A percentile compares a stretch with the other conserved stretches of the same genome.
These are phyloP conservation scores for Auricularia cornea DNA, from an alignment of 768 basidiomycete species.

Conservation along the genomic window DNA sequence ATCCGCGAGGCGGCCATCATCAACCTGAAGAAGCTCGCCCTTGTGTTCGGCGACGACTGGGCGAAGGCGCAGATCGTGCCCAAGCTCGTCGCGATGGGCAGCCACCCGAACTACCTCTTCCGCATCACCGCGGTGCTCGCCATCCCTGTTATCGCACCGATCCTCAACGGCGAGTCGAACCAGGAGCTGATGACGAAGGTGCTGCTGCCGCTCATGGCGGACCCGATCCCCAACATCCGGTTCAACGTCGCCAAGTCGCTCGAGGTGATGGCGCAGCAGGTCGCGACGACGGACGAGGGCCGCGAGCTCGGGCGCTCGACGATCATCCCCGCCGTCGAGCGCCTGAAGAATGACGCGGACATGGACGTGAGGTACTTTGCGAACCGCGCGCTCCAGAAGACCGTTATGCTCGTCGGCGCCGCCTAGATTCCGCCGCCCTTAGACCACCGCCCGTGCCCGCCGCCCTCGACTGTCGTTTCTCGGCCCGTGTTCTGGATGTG, in stretches of 20 bases:
- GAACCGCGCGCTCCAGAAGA: constrained; percentile 62
- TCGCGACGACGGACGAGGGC: constrained; percentile 58
- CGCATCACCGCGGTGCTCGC: constrained; percentile 99
- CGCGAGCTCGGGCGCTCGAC: constrained; percentile 62
- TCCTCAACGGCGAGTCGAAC: constrained; percentile 76
- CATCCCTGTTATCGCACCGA: constrained; percentile 94
- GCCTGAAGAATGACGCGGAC: constrained; percentile 80
- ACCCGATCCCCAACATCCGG: constrained; percentile 97
- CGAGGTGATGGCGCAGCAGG: constrained; percentile 74
- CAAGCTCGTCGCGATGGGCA: constrained; percentile 94
- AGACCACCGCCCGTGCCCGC: too few species aligned
- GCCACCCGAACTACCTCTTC: constrained; percentile 93
- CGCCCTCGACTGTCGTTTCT: too few species aligned
- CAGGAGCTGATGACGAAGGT: constrained; percentile 77
- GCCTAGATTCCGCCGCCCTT: not conserved
- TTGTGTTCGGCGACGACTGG: constrained; percentile 99
- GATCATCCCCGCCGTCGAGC: constrained; percentile 76
- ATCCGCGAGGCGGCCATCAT: constrained; percentile 97
- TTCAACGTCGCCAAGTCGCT: constrained; percentile 97
- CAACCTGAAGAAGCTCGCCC: constrained; percentile 93
- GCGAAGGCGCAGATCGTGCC: constrained; percentile 89
- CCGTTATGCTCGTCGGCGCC: not conserved
- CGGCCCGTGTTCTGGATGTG: too few species aligned
- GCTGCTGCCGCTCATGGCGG: constrained; percentile 71
- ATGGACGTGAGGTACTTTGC: constrained; percentile 97